Conservation (phyloP, 495 filamentous ascomycete genomes). For the Neurospora discreta region DNA sequence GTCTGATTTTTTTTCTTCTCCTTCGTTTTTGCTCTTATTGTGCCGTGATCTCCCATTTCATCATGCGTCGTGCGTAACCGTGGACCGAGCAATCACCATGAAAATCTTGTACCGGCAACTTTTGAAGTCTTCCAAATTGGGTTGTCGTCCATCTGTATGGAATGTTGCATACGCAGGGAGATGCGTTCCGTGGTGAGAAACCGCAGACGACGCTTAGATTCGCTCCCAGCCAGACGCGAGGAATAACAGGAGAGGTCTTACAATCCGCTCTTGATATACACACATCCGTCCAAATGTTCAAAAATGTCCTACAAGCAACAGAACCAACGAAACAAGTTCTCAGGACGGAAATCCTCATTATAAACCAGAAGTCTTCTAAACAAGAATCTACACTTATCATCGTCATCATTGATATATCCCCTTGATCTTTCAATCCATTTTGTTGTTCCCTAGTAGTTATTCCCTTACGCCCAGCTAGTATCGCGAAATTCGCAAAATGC, state of each 20-base stretch:
- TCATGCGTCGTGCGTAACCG: too few species aligned
- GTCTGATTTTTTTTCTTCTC: slow-evolving; percentile 1
- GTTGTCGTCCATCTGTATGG: too few species aligned
- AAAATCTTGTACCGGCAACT: too few species aligned
- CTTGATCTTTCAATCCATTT: background rate
- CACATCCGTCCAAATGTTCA: background rate
- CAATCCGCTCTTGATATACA: background rate
- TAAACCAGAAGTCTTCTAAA: background rate
- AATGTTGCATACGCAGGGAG: too few species aligned
- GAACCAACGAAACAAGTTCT: background rate
- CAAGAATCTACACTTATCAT: background rate
- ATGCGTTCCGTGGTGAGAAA: too few species aligned
- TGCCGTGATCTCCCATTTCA: background rate
- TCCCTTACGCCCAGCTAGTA: background rate
- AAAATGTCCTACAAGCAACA: background rate
- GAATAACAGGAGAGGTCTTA: background rate
- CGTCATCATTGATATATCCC: background rate
- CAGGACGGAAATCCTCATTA: background rate
- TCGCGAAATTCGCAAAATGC: background rate
- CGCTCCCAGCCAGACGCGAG: too few species aligned
- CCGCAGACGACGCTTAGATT: too few species aligned
- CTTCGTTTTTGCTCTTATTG: background rate
- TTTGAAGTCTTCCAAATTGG: too few species aligned
- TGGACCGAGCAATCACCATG: background rate
- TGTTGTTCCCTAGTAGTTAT: background rate